Evolutionary conservation across 257 asterid species (phyloP).

Genomic region (Orobanche coerulescens): DNA sequence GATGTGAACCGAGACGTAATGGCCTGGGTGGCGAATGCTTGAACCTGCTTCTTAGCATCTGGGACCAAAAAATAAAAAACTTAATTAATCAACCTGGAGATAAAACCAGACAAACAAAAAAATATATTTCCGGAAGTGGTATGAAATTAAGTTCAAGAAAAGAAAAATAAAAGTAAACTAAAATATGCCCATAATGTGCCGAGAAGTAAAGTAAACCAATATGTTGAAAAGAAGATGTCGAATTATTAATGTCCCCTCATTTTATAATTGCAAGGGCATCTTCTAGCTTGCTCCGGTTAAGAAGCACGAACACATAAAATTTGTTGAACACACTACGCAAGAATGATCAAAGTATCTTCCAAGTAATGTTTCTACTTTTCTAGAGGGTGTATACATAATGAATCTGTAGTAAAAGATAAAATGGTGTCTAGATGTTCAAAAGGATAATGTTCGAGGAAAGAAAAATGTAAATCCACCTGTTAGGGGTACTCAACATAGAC

Average conservation of each 20-base stretch:
- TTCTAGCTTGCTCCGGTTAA: neutral
- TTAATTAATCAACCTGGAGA: neutral
- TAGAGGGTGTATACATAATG: neutral
- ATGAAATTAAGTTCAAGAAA: too few species aligned
- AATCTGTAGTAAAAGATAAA: too few species aligned
- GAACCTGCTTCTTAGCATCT: constrained; percentile 99
- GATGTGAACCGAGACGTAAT: constrained; percentile 78
- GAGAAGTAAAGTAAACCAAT: neutral
- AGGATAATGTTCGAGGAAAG: too few species aligned
- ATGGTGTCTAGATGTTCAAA: too few species aligned
- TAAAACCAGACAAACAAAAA: neutral
- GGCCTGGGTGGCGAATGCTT: constrained; percentile 87
- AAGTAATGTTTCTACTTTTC: neutral
- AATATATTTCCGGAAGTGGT: too few species aligned
- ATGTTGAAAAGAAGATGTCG: neutral
- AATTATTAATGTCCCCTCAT: neutral
- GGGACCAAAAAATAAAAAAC: constrained; percentile 22
- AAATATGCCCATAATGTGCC: neutral
- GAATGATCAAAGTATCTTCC: neutral
- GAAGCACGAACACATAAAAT: neutral
- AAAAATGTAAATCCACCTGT: too few species aligned
- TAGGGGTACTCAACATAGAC: too few species aligned
- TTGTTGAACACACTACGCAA: neutral
- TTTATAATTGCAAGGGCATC: neutral
- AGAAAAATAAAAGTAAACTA: too few species aligned